Evolutionary conservation across 2,329 filamentous ascomycete species (phyloP).

Genomic region (Penicillium sp.): DNA sequence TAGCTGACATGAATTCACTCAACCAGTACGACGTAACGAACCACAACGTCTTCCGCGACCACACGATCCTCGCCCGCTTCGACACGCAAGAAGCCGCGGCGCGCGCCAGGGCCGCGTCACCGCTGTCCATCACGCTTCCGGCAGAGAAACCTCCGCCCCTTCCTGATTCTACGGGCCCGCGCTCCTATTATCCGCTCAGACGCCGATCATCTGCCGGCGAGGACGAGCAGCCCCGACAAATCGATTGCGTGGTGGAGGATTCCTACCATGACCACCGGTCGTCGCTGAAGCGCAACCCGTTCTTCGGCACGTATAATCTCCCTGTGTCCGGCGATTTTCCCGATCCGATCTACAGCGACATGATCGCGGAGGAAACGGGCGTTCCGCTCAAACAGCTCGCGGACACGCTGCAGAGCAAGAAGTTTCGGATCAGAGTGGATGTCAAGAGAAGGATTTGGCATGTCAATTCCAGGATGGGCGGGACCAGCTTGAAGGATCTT

Average conservation of each 20-base stretch:
- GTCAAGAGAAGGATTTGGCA: constrained; percentile 17
- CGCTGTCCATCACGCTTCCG: constrained; percentile 26
- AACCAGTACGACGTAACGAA: constrained; percentile 33
- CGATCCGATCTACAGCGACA: constrained; percentile 29
- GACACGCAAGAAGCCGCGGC: constrained; percentile 36
- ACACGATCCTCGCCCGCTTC: constrained; percentile 36
- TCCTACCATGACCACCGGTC: constrained; percentile 32
- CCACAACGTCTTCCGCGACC: constrained; percentile 17
- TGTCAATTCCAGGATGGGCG: constrained; percentile 26
- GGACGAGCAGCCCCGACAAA: constrained; percentile 1
- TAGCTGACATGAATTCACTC: not conserved
- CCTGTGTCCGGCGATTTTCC: too few relatives aligned
- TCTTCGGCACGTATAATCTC: constrained; percentile 28
- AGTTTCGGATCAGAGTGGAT: constrained; percentile 16
- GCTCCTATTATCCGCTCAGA: not conserved
- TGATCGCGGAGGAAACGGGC: constrained; percentile 21
- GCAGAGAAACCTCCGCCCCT: not conserved
- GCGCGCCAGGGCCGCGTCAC: constrained; percentile 34
- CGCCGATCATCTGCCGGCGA: not conserved
- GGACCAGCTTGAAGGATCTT: constrained; percentile 25
- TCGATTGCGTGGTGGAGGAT: constrained; percentile 28
- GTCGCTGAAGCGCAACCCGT: constrained; percentile 33
- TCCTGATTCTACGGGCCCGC: too few relatives aligned
- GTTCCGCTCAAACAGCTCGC: constrained; percentile 32
- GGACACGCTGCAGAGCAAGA: constrained; percentile 32